Evolutionary conservation across 768 basidiomycete genomes (phyloP).

Genomic region (Boletus sensibilis): DNA sequence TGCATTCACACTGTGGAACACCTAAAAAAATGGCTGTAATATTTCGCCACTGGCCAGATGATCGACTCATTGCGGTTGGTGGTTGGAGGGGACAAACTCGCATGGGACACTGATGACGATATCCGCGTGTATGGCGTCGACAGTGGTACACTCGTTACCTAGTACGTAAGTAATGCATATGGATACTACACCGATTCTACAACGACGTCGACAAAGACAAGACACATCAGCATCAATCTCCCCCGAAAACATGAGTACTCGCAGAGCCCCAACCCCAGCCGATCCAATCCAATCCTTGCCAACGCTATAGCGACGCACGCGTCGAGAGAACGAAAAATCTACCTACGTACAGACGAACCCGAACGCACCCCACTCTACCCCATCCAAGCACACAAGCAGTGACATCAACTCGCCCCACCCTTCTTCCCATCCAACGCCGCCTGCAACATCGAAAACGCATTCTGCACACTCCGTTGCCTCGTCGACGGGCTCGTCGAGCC

Average conservation of each 20-base stretch:
- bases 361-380: not conserved
- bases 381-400: not conserved
- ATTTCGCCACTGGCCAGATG: no score
- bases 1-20: no score
- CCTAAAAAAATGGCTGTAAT: no score
- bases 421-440: constrained; percentile 30
- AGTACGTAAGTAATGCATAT: no score
- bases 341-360: not conserved
- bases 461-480: constrained; percentile 24
- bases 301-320: not conserved
- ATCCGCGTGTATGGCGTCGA: no score
- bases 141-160: no score
- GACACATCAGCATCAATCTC: not conserved
- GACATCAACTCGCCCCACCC: constrained; percentile 13
- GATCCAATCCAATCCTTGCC: not conserved
- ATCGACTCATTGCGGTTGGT: no score
- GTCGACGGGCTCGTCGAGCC: constrained; percentile 21
- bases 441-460: constrained; percentile 27
- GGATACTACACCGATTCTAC: not conserved
- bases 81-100: no score
- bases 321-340: not conserved
- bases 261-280: not conserved
- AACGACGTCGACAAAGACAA: not conserved
- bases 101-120: no score
- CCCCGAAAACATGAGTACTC: not conserved